Base-by-base conservation (phyloP, 805 yeast genomes). In the Candida michaelii region DNA sequence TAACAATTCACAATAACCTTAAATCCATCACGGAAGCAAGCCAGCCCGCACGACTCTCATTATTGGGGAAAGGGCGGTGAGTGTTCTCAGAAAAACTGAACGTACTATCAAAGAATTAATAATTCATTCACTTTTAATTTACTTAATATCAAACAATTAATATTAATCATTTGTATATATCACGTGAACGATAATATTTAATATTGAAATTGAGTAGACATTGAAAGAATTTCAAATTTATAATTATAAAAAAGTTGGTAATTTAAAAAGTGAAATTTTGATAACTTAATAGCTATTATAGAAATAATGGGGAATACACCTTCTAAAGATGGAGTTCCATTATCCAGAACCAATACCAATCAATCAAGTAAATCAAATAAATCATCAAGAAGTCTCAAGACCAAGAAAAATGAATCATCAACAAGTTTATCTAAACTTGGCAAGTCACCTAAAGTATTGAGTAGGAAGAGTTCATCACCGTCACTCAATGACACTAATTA, bases 301-400 rank as follows among this genome's bases (percentile, higher is more conserved):
- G 48, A 10, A 4, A 36, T 36, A 31, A 77, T 77, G 82, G 83
- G 82, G 51, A 77, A 77, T 55, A 63, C 74, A 25, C 63, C 74
- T 37, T 76, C 81, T 15, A 76, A 74, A 55, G 65, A 66, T 30
- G 69, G 66, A 12, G 54, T 61, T 11, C 77, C 82, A n/a, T 74
- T 79, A 54, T 63, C 76, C 13, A 60, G 83, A 36, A 69, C 78
- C 11, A 82, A 79, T 51, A 80, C 85, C 2, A 70, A 74, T 37
- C 73, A 67, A 42, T 75, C 80, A 6, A 68, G 70, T 11, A 73
- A 64, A 53, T 45, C 53, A 44, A 39, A 48, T 46, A 49, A 44
- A 31, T 46, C 49, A 3, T 32, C 46, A 5, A 42, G 49, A 12
- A 40, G 44, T 30, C 18, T 43, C n/a, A 14, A 41, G 33, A 34